Evolutionary conservation across 805 yeast genomes (phyloP).

Genomic region (fission yeast (Schizosaccharomyces pombe)): DNA sequence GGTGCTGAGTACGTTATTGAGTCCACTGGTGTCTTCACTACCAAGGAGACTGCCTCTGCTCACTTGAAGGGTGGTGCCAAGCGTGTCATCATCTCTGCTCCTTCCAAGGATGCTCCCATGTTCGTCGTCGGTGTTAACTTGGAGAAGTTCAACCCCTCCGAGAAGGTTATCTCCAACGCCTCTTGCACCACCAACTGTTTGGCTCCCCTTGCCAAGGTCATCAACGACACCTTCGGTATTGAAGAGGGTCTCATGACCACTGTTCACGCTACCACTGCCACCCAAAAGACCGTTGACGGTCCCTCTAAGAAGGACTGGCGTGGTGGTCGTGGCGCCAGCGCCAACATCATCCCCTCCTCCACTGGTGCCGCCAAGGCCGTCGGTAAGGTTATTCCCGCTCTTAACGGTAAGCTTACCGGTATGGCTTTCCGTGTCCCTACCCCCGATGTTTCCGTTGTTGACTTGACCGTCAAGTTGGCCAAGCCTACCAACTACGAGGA

Average conservation of each 20-base stretch:
- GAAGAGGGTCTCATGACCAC: conserved; percentile 91
- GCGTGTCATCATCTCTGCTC: conserved; percentile 87
- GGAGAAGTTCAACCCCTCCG: conserved; percentile 50
- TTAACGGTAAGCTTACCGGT: conserved; percentile 86
- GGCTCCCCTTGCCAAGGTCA: conserved; percentile 80
- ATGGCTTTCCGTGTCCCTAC: conserved; percentile 87
- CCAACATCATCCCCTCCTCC: conserved; percentile 84
- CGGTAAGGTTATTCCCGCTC: conserved; percentile 78
- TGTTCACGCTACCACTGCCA: conserved; percentile 85
- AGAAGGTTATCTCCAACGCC: conserved; percentile 67
- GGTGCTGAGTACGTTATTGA: conserved; percentile 69
- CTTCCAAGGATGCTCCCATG: conserved; percentile 87
- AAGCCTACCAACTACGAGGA: conserved; percentile 61
- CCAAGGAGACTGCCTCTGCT: conserved; percentile 52
- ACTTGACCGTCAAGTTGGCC: conserved; percentile 63
- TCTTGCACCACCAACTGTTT: conserved; percentile 91
- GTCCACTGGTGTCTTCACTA: conserved; percentile 88
- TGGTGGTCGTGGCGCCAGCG: conserved; percentile 93
- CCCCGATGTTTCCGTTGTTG: conserved; percentile 80
- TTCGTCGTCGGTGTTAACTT: conserved; percentile 81
- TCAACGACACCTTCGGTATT: conserved; percentile 67
- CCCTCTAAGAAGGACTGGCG: conserved; percentile 97
- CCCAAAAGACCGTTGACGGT: conserved; percentile 92
- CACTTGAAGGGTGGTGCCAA: conserved; percentile 82
- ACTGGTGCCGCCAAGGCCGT: conserved; percentile 97